A percentile compares a stretch with the other conserved stretches of the same genome.
Evolutionary conservation across 345 rosid species (phyloP).

Genomic region (Leavenworthia alabamica): DNA sequence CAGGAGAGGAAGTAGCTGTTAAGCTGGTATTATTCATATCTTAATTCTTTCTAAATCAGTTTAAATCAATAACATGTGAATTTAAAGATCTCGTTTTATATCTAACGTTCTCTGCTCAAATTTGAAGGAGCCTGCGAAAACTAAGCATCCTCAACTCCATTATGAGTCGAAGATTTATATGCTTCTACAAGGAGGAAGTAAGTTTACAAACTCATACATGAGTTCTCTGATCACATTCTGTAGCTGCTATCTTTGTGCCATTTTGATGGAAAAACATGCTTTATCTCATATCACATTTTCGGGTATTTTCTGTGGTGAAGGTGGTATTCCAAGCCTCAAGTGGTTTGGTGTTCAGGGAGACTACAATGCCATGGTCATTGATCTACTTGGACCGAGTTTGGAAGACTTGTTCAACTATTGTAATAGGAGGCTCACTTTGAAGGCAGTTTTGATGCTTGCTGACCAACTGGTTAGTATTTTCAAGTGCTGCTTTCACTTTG

Average conservation of each 20-base stretch:
- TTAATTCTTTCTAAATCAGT: background rate
- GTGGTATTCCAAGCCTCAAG: slow-evolving; percentile 77
- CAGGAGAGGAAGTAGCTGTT: slow-evolving; percentile 36
- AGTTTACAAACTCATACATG: slow-evolving; percentile 37
- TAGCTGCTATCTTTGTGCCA: background rate
- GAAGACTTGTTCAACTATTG: slow-evolving; percentile 83
- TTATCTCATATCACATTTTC: too few relatives aligned
- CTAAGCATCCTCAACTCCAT: slow-evolving; percentile 87
- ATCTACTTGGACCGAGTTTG: slow-evolving; percentile 87
- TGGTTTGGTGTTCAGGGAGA: slow-evolving; percentile 87
- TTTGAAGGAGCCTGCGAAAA: slow-evolving; percentile 71
- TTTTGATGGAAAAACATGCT: background rate
- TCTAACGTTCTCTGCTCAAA: background rate
- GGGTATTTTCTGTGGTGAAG: slow-evolving; percentile 40
- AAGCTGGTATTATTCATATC: slow-evolving; percentile 25
- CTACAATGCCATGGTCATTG: slow-evolving; percentile 78
- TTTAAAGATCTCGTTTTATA: background rate
- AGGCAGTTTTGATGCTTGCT: slow-evolving; percentile 81
- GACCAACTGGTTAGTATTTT: slow-evolving; percentile 60
- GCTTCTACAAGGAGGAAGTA: slow-evolving; percentile 91
- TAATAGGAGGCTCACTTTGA: slow-evolving; percentile 62
- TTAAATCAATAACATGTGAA: too few relatives aligned
- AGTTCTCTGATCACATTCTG: background rate
- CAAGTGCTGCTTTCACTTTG: background rate
- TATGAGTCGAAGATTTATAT: slow-evolving; percentile 79